A percentile compares a stretch with the other conserved stretches of the same genome.
Conservation (phyloP, 2,329 filamentous ascomycete genomes). For the Colletotrichum echinochloae region DNA sequence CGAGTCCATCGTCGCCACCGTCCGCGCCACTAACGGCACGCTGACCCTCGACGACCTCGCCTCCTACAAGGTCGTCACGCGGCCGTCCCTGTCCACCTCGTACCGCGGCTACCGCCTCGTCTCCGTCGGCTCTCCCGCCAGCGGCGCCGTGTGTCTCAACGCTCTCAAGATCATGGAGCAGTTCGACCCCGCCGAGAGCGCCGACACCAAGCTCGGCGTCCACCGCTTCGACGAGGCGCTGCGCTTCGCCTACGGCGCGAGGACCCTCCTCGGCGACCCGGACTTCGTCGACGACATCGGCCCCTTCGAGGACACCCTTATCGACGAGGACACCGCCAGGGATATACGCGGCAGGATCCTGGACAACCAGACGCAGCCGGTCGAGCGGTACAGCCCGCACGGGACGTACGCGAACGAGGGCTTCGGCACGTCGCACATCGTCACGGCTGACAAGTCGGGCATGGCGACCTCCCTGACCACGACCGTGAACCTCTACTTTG, state of each 20-base stretch:
- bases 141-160: conserved; percentile 80
- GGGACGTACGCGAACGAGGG: conserved; percentile 75
- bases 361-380: conserved; percentile 77
- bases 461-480: conserved; percentile 86
- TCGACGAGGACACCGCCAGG: conserved; percentile 70
- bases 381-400: conserved; percentile 79
- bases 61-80: conserved; percentile 76
- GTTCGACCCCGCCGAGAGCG: conserved; percentile 69
- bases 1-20: conserved; percentile 75
- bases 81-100: conserved; percentile 72
- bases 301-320: conserved; percentile 74
- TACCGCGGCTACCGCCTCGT: conserved; percentile 80
- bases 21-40: conserved; percentile 80
- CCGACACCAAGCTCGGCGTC: conserved; percentile 73
- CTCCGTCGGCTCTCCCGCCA: conserved; percentile 78
- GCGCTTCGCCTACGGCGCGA: conserved; percentile 86
- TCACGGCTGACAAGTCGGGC: conserved; percentile 77
- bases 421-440: conserved; percentile 80
- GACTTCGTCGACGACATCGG: conserved; percentile 74
- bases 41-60: conserved; percentile 85
- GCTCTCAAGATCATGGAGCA: conserved; percentile 87
- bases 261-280: conserved; percentile 86
- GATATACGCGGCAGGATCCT: conserved; percentile 75
- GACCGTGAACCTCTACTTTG: conserved; percentile 90
- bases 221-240: conserved; percentile 91